Percentiles rank a stretch among this genome's conserved stretches.
These are phyloP conservation scores for Solanum verrucosum DNA, from an alignment of 257 asterid species.

Conservation along the genomic window DNA sequence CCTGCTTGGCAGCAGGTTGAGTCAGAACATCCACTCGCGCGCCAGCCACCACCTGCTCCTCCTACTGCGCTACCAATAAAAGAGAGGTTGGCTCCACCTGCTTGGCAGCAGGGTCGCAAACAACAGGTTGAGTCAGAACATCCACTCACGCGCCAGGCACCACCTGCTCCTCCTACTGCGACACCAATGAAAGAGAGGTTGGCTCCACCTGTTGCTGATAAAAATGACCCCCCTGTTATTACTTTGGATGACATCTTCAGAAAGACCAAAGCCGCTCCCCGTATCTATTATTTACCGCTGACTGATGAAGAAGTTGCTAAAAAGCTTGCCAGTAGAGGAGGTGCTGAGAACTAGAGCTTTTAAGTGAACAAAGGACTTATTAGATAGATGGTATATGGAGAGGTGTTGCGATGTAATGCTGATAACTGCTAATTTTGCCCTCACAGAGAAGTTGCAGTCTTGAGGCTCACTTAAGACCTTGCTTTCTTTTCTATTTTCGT, in stretches of 20 bases:
- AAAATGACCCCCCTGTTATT: conserved; percentile 2
- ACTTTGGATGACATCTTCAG: conserved; percentile 27
- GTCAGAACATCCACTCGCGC: neutral
- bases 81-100: conserved; percentile 5
- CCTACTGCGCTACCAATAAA: neutral
- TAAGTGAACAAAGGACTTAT: neutral
- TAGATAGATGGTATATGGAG: neutral
- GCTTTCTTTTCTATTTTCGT: neutral
- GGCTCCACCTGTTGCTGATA: neutral
- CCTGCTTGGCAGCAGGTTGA: neutral
- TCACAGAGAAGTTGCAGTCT: neutral
- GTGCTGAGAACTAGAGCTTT: neutral
- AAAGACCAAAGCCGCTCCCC: conserved; percentile 21
- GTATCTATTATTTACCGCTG: conserved; percentile 28
- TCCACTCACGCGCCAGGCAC: neutral
- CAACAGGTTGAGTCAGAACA: neutral
- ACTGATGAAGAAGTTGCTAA: conserved; percentile 21
- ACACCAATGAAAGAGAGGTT: neutral
- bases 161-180: neutral
- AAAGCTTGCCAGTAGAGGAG: conserved; percentile 4
- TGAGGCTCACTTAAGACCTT: neutral
- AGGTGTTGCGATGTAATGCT: neutral
- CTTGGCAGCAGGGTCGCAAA: conserved; percentile 1
- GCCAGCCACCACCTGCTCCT: neutral
- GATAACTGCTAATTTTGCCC: neutral